phyloP scores from a whole-genome alignment of 1,284 basidiomycete genomes.

The Malassezia arunalokei region DNA sequence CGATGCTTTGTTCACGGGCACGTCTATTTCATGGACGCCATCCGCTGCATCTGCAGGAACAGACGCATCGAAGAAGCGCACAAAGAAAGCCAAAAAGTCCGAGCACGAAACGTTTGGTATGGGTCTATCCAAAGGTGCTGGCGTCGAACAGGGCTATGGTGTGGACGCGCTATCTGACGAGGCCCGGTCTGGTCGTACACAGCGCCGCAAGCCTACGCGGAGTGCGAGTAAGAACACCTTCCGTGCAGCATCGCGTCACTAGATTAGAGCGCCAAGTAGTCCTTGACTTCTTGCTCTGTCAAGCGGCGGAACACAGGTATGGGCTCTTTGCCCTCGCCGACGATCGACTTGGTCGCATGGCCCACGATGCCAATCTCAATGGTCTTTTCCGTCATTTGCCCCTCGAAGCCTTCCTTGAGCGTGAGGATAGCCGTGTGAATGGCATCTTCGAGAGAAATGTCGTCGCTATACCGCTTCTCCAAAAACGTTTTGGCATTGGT shows the following conservation, averaged over 20 bases:
- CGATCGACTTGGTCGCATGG: constrained; percentile 42
- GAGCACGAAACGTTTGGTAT: constrained; percentile 52
- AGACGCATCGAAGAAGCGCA: neutral
- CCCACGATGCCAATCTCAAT: constrained; percentile 89
- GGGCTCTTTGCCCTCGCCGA: constrained; percentile 20
- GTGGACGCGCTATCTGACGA: constrained; percentile 76
- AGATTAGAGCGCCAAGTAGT: constrained; percentile 23
- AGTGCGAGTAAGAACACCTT: constrained; percentile 41
- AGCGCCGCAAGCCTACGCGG: constrained; percentile 29
- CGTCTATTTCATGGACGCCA: constrained; percentile 28
- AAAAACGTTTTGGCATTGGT: constrained; percentile 97
- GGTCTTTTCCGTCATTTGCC: constrained; percentile 99
- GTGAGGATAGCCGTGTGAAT: constrained; percentile 98
- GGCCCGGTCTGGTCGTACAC: constrained; percentile 48
- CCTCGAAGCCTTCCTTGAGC: constrained; percentile 96
- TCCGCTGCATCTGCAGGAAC: neutral
- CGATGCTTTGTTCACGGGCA: constrained; percentile 24
- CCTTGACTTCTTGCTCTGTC: constrained; percentile 31
- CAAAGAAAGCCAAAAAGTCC: constrained; percentile 6
- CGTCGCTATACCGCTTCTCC: constrained; percentile 96
- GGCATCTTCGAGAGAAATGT: constrained; percentile 95
- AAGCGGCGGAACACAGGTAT: constrained; percentile 38
- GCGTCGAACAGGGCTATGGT: constrained; percentile 43
- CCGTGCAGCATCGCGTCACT: neutral
- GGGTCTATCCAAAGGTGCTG: constrained; percentile 40